A percentile compares a stretch with the other conserved stretches of the same genome.
Conservation (phyloP, 371 early-diverging fungal species). For the Mortierella sp. region DNA sequence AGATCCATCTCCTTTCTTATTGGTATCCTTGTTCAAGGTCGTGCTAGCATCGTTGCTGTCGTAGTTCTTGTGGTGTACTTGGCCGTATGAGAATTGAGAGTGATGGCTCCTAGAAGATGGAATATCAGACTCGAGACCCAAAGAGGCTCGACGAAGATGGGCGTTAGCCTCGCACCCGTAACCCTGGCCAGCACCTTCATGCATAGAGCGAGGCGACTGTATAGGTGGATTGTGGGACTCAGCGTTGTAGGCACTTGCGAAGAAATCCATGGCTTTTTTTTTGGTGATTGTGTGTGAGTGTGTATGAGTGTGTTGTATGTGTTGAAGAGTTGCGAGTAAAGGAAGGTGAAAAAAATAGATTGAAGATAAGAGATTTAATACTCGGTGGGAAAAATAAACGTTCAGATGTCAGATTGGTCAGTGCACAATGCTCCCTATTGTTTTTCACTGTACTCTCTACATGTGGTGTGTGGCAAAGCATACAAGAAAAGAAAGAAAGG, state of each 20-base stretch:
- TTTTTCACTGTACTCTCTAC: no score
- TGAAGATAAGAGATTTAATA: no score
- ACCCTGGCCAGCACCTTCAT: constrained; percentile 24
- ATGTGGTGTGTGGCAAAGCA: no score
- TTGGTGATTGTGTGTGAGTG: no score
- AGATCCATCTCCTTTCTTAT: background rate
- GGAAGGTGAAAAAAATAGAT: no score
- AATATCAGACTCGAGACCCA: constrained; percentile 33
- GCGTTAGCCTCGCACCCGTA: constrained; percentile 45
- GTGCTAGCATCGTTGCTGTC: background rate
- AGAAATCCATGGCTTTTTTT: constrained; percentile 38
- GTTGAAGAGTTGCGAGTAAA: no score
- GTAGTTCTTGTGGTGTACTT: constrained; percentile 20
- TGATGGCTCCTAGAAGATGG: background rate
- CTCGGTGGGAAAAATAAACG: no score
- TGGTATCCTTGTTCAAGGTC: no score
- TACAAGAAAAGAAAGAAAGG: background rate
- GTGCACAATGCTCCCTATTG: no score
- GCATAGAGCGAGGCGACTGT: background rate
- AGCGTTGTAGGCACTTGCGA: constrained; percentile 31
- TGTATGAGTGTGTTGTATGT: no score
- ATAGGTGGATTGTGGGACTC: background rate
- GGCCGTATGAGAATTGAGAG: background rate
- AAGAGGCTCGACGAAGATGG: constrained; percentile 47
- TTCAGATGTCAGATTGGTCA: no score